Base-by-base conservation (phyloP, 2,329 filamentous ascomycete genomes). In the Colletotrichum liaoningense region DNA sequence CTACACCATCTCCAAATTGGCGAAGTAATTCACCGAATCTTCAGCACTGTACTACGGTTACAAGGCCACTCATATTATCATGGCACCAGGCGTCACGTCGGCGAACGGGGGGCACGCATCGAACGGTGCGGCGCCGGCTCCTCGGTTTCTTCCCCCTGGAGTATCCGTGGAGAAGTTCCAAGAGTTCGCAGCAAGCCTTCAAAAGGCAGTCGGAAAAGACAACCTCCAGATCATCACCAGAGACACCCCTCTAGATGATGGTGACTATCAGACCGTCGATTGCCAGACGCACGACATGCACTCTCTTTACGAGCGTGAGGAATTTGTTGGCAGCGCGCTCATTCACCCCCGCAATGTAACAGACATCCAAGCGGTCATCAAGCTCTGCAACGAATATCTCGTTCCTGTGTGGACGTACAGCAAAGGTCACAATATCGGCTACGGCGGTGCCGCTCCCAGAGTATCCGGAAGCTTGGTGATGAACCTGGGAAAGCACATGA, bases 401-500 rank as follows among this genome's bases (percentile, higher is more conserved):
- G 83, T 87, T 3, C 86, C 87, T 1, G 79, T 88, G 55, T 88
- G 85, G 77, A 86, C 86, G 11, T 85, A 87, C 73, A 86, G 84
- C 2, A 84, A 87, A 74, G 86, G 87, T 0, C 79, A 86, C 49
- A 88, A 88, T 68, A 80, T 88, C 2, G 89, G 88, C 19, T 89
- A 89, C 69, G 88, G 88, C 30, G 88, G 88, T n/a, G 86, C 86
- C 16, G 88, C 87, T 0, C 88, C 88, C 0, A 80, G 88, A 42
- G 85, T 90, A 1, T 84, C 84, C 0, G 88, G 88, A 5, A 84
- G 83, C n/a, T 80, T 89, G 0, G 84, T 85, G 3, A 67, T 90
- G 24, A 86, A 89, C 73, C 81, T 90, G n/a, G 88, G 88, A 4
- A 84, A 79, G 52, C 82, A 86, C 54, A 88, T 91, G 88, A 86